phyloP scores from a whole-genome alignment of 2,329 filamentous ascomycete genomes.

The Hypoxylon sp. region DNA sequence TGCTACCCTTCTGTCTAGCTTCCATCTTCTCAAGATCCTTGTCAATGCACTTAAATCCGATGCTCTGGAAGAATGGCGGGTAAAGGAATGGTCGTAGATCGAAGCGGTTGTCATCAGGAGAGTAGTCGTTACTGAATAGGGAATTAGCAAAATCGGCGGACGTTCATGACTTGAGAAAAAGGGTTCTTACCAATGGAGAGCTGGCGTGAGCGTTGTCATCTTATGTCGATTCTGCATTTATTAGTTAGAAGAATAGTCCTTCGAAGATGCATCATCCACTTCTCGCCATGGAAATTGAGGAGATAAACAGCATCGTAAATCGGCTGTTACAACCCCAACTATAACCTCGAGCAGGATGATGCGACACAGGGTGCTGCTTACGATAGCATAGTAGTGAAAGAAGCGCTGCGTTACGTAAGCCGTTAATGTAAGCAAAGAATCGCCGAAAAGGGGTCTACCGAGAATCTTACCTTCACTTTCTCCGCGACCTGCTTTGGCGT shows the following conservation, averaged over 20 bases:
- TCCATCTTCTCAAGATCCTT: slow-evolving; percentile 54
- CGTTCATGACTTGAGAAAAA: not conserved
- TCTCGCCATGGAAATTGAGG: not conserved
- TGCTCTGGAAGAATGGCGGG: slow-evolving; percentile 53
- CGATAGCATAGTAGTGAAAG: slow-evolving; percentile 63
- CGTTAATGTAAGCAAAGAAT: not conserved
- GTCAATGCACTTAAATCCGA: slow-evolving; percentile 58
- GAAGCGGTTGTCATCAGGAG: slow-evolving; percentile 60
- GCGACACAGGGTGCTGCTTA: not conserved
- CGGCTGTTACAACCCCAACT: not conserved
- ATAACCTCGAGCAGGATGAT: not conserved
- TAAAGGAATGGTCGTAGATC: slow-evolving; percentile 58
- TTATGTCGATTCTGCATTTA: slow-evolving; percentile 69
- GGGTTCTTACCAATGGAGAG: slow-evolving; percentile 59
- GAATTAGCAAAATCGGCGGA: not conserved
- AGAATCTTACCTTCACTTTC: slow-evolving; percentile 54
- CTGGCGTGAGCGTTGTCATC: slow-evolving; percentile 72
- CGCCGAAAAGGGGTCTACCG: too few species aligned
- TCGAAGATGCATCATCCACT: too few species aligned
- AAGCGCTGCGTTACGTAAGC: slow-evolving; percentile 52
- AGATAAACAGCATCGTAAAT: not conserved
- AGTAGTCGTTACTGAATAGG: slow-evolving; percentile 47
- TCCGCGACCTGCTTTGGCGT: slow-evolving; percentile 60
- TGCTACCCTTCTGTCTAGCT: slow-evolving; percentile 8
- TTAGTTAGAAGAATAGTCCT: not conserved